phyloP scores from a whole-genome alignment of 1,284 basidiomycete genomes.

The Anthracocystis walkeri region DNA sequence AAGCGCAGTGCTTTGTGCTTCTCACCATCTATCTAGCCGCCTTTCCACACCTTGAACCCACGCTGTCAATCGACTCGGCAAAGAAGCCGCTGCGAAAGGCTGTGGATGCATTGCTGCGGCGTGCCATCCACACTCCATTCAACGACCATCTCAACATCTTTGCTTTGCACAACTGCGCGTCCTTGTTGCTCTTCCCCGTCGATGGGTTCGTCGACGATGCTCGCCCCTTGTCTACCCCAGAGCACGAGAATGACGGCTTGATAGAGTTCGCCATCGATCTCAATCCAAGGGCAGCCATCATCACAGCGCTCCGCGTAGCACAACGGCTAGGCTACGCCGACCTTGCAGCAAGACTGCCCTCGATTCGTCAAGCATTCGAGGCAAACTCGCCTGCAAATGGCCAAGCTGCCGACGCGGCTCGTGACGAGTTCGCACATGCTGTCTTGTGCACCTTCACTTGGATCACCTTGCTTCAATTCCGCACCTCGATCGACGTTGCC shows the following conservation, averaged over 20 bases:
- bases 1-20: slow-evolving; percentile 35
- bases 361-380: slow-evolving; percentile 28
- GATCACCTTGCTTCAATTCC: slow-evolving; percentile 40
- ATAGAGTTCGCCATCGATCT: slow-evolving; percentile 39
- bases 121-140: slow-evolving; percentile 26
- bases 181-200: slow-evolving; percentile 37
- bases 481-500: slow-evolving; percentile 42
- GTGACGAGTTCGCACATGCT: slow-evolving; percentile 44
- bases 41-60: slow-evolving; percentile 35
- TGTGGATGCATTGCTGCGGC: slow-evolving; percentile 35
- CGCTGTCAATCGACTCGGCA: slow-evolving; percentile 12
- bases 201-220: slow-evolving; percentile 31
- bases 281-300: slow-evolving; percentile 42
- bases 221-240: slow-evolving; percentile 27
- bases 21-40: slow-evolving; percentile 38
- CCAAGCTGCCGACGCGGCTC: slow-evolving; percentile 7
- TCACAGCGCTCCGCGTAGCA: slow-evolving; percentile 36
- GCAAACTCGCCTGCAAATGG: slow-evolving; percentile 18
- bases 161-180: slow-evolving; percentile 40
- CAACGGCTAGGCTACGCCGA: slow-evolving; percentile 34
- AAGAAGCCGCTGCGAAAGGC: slow-evolving; percentile 29
- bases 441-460: slow-evolving; percentile 45
- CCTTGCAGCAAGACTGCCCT: slow-evolving; percentile 27
- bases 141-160: slow-evolving; percentile 47
- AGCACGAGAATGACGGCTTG: slow-evolving; percentile 41